Base-by-base conservation (phyloP, 2,329 filamentous ascomycete genomes). In the Trichoderma gracile region DNA sequence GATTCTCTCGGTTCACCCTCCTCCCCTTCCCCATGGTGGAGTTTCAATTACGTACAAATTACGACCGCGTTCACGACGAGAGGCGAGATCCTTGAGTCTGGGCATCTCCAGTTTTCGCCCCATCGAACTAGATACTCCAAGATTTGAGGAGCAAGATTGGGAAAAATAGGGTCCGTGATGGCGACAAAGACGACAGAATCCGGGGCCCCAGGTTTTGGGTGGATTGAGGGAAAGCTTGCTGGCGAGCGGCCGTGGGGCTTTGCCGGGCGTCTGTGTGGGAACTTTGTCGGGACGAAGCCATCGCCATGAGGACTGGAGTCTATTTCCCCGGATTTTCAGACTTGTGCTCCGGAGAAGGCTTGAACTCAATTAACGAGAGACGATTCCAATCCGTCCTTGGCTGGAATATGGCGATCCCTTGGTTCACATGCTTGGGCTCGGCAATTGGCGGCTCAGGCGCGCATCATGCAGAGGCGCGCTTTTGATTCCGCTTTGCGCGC, bases 41-140 rank as follows among this genome's bases (percentile, higher is more conserved):
- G 62, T 58, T 64, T 57, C 62, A 58, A 64, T 64, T 64, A 64
- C 62, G 62, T 64, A 64, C 62, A 64, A 64, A 52, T n/a, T 46
- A 42, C 49, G 21, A 42, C 50, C 50, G 54, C 59, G 19, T 38
- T 49, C 40, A 38, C 33, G 23, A 54, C 40, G 50, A 63, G 40
- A 2, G 42, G 46, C 42, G 50, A 63, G 59, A 63, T 63, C 59
- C 57, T 60, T n/a, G 47, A 60, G 52, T 64, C 50, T 57, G 43
- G 61, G 12, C 42, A 63, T 58, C 61, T 57, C 53, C 52, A 64
- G 53, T 54, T 63, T 55, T 56, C 21, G 17, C 59, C 59, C 59
- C 59, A 53, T 55, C 49, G 50, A 38, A 63, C 50, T 63, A 45
- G 33, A 55, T 50, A 54, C 50, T 63, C 50, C 59, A 55, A 47